Base-by-base conservation (phyloP, 2,329 filamentous ascomycete species). In the Paraconiothyrium brasiliense region DNA sequence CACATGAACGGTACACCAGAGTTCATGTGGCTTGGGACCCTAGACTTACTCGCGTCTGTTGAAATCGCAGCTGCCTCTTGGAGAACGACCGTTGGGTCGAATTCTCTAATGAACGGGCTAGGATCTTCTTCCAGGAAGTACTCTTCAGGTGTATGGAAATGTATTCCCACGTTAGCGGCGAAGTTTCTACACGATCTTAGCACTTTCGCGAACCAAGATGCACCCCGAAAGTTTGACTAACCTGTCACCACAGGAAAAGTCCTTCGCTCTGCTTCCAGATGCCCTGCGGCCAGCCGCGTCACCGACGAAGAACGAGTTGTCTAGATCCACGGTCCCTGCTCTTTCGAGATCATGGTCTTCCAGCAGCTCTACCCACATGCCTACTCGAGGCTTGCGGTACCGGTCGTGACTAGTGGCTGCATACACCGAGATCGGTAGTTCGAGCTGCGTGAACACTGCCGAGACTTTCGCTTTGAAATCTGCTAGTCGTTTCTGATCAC, bases 91-190 rank as follows among this genome's bases (percentile, higher is more conserved):
- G 80, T 79, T 20, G 94, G 86, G 65, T 97, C 89, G 69, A 98
- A 96, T 0, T 86, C 82, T 58, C 92, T 85, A 10, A 79, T 78
- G 72, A 92, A 95, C 1, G 87, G 85, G 66, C 89, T 85, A 0
- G 90, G 83, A 27, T 85, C 72, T 68, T 92, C 86, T 1, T 85
- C 85, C 0, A 94, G 85, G 74, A 98, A 98, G 80, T 90, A 97
- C 77, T 97, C 94, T 74, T 99, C 95, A 0, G 95, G 95, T 0
- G 94, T 97, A 60, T 89, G 82, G 76, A 94, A 99, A 13, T 81
- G 75, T 67, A 99, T 87, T 4, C 92, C 92, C 13, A 94, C 81
- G 72, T 99, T 98, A 63, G 89, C 84, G 3, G 95, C 94, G 70
- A 98, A 90, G 71, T 97, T 92, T 60, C 67, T 76, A 58, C 20